Evolutionary conservation across 2,329 filamentous ascomycete genomes (phyloP), one percentile per base, ranked within the genome.

Genomic region (Pyrenochaeta sp.): DNA sequence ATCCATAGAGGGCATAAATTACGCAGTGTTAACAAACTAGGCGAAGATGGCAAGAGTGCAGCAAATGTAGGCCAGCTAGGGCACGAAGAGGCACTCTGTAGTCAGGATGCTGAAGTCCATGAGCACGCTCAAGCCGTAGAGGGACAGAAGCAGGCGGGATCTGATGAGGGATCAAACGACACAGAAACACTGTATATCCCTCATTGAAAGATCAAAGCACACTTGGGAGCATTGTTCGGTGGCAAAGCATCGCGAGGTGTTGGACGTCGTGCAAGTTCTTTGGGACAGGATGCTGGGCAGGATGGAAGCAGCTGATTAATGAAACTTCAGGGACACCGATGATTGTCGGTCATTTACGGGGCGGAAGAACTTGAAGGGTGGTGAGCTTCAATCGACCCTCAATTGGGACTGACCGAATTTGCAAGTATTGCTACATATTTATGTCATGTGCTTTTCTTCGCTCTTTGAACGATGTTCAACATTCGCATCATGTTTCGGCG

Each of bases 21-120:
- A 14, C 47, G 51, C 11, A 51, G 32, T 32, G 48, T 57, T 10
- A 20, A 30, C 17, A 32, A 40, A 12, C n/a, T 40, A 20, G 30
- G 50, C 5, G 45, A 53, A 17, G 51, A 33, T 17, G 47, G 46
- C 17, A 11, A 14, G 2, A 42, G 27, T 17, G 23, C 10, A n/a
- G 42, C 27, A 7, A 20, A 45, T 20, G 40, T n/a, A 37, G 27
- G 18, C 6, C n/a, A 15, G 10, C 49, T 51, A 7, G 18, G 29
- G 14, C 63, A 63, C 30, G 37, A 56, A 7, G 33, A 41, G n/a
- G 63, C 54, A 31, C 18, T 39, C 9, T 48, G 62, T 18, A 60
- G 61, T 29, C 44, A 27, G 2, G 42, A 55, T 1, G 55, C 60
- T 2, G 55, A 63, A 48, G 55, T 33, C 20, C 47, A 17, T 12